Evolutionary conservation across 2,329 filamentous ascomycete genomes (phyloP).

Genomic region (Trichoderma sp.): DNA sequence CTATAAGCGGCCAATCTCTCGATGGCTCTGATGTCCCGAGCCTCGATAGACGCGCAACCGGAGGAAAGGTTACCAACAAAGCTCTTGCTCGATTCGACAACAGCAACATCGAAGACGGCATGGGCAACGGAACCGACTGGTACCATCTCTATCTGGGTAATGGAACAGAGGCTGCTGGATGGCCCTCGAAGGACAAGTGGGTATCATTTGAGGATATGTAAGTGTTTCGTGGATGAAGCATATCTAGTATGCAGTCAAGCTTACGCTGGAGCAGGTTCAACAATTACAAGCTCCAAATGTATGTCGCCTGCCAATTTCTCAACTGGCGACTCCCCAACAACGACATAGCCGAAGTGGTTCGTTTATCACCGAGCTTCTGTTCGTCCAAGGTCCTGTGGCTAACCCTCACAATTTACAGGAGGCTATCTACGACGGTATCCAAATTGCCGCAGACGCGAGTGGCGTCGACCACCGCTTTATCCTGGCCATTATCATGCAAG

Average conservation of each 20-base stretch:
- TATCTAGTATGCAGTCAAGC: not conserved
- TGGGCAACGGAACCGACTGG: slow-evolving; percentile 34
- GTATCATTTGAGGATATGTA: slow-evolving; percentile 29
- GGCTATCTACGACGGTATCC: slow-evolving; percentile 37
- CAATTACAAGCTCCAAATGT: slow-evolving; percentile 31
- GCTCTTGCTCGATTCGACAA: slow-evolving; percentile 15
- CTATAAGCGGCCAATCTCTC: not conserved
- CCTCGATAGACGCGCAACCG: not conserved
- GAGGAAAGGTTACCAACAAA: slow-evolving; percentile 1
- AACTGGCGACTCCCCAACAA: slow-evolving; percentile 28
- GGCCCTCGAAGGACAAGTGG: slow-evolving; percentile 24
- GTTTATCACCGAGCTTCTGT: not conserved
- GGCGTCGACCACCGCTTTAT: slow-evolving; percentile 48
- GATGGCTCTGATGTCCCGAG: not conserved
- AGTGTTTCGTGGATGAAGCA: not conserved
- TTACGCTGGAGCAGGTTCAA: slow-evolving; percentile 32
- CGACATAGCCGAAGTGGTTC: slow-evolving; percentile 27
- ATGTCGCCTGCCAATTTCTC: slow-evolving; percentile 26
- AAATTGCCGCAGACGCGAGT: slow-evolving; percentile 36
- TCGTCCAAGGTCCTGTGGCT: not conserved
- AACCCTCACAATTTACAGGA: slow-evolving; percentile 18
- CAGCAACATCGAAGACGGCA: slow-evolving; percentile 28
- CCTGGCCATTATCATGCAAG: slow-evolving; percentile 49
- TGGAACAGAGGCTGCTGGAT: slow-evolving; percentile 23
- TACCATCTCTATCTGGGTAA: slow-evolving; percentile 35